Evolutionary conservation across 129 eudicot genomes (phyloP), one percentile per base, ranked within the genome.

Genomic region (Calendula officinalis): DNA sequence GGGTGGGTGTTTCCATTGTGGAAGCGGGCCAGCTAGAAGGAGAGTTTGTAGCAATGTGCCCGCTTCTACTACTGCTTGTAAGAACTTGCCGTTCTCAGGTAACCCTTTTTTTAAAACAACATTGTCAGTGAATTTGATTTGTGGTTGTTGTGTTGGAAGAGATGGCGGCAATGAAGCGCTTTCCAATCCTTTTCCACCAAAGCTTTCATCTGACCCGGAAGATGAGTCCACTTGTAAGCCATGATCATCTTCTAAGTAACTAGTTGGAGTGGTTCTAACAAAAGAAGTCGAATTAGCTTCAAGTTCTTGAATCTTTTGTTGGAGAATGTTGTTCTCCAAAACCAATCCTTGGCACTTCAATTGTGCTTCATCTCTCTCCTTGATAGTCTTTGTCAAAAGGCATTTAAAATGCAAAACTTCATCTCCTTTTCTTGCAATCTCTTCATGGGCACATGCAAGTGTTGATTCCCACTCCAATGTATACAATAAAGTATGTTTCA

Each of bases 1-100:
- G 0, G 97, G 97, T 9, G 97, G 97, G 64, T 87, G 94, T 60
- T 87, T 95, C 97, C 97, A 91, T 54, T 82, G 90, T 14, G 97
- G 97, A 12, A 91, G 97, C 4, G 97, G 96, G 9, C 96, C 97
- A 0, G 97, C 97, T 9, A 91, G 60, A 5, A 91, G 72, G 16
- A 91, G 97, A 9, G 94, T 91, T 38, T 87, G 97, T 10, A 91
- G 94, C 10, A 91, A 75, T n/a, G 97, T 95, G 36, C 97, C 97
- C 0, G 96, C 97, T 62, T 87, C 97, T 80, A 82, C 81, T 35
- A 91, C 88, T 1, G 97, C 94, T 59, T 84, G 86, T 74, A 91
- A 76, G 73, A 91, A 88, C 71, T 91, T 84, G 3, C 97, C 96
- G 2, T 84, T 78, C 37, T 91, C 94, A 0, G 97, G 97, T 75